These are phyloP conservation scores for Termitomyces sp. DNA, from an alignment of 768 basidiomycete species.

Conservation along the genomic window DNA sequence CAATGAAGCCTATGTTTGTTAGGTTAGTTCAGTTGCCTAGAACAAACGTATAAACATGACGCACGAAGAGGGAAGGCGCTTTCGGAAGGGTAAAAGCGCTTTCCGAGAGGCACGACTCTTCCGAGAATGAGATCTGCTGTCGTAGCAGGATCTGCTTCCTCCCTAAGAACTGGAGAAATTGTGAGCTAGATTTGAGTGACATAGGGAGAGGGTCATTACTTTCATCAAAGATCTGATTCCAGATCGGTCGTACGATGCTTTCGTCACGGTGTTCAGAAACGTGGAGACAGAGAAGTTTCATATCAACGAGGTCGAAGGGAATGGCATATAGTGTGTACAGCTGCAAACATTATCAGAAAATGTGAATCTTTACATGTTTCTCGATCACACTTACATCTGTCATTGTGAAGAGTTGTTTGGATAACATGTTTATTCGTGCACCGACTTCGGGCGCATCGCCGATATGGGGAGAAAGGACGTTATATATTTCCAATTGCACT, in stretches of 20 bases:
- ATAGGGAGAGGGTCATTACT: slow-evolving; percentile 38
- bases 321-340: slow-evolving; percentile 87
- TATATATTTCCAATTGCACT: slow-evolving; percentile 91
- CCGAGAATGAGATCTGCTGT: slow-evolving; percentile 61
- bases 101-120: slow-evolving; percentile 68
- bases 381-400: slow-evolving; percentile 59
- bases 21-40: background rate
- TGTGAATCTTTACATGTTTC: background rate
- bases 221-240: slow-evolving; percentile 84
- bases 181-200: background rate
- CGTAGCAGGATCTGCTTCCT: slow-evolving; percentile 48
- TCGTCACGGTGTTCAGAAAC: slow-evolving; percentile 93
- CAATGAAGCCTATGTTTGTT: slow-evolving; percentile 62
- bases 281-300: slow-evolving; percentile 88
- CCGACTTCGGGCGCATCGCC: slow-evolving; percentile 61
- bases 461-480: slow-evolving; percentile 57
- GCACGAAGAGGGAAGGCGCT: slow-evolving; percentile 84
- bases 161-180: slow-evolving; percentile 45
- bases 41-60: slow-evolving; percentile 22
- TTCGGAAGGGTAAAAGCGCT: slow-evolving; percentile 88
- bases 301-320: slow-evolving; percentile 77
- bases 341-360: slow-evolving; percentile 35
- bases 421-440: slow-evolving; percentile 56
- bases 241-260: slow-evolving; percentile 75
- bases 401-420: slow-evolving; percentile 67